Percentiles rank a stretch among this genome's conserved stretches.
Conservation (phyloP, 169 alveolate species). For the Eimeria falciformis region DNA sequence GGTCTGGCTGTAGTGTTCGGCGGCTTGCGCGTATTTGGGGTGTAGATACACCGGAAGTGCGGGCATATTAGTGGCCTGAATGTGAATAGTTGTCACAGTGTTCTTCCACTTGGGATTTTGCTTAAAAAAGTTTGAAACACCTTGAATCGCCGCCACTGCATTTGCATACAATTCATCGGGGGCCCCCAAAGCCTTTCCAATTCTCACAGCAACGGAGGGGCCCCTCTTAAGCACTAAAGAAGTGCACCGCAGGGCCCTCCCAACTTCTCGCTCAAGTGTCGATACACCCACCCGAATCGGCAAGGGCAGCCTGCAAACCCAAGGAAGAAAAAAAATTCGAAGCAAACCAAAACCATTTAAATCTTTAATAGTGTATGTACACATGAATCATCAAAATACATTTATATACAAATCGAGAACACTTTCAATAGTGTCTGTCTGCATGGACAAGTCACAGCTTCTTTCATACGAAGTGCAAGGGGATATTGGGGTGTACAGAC, state of each 20-base stretch:
- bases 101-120: conserved; percentile 78
- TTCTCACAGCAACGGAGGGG: conserved; percentile 79
- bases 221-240: conserved; percentile 74
- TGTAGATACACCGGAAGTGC: conserved; percentile 80
- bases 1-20: conserved; percentile 16
- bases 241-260: conserved; percentile 76
- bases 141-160: conserved; percentile 75
- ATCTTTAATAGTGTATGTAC: background rate
- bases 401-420: background rate
- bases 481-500: conserved; percentile 35
- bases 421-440: no score
- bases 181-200: conserved; percentile 79
- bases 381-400: background rate
- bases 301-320: conserved; percentile 51
- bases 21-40: conserved; percentile 56
- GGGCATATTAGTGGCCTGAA: conserved; percentile 82
- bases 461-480: background rate
- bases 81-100: conserved; percentile 75
- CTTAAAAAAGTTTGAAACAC: conserved; percentile 71
- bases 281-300: conserved; percentile 59
- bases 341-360: background rate
- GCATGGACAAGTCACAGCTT: no score
- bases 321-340: background rate
- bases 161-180: conserved; percentile 75
- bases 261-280: conserved; percentile 73